These are phyloP conservation scores for Sugiyamaella mastotermitis DNA, from an alignment of 805 yeast genomes.

Conservation along the genomic window DNA sequence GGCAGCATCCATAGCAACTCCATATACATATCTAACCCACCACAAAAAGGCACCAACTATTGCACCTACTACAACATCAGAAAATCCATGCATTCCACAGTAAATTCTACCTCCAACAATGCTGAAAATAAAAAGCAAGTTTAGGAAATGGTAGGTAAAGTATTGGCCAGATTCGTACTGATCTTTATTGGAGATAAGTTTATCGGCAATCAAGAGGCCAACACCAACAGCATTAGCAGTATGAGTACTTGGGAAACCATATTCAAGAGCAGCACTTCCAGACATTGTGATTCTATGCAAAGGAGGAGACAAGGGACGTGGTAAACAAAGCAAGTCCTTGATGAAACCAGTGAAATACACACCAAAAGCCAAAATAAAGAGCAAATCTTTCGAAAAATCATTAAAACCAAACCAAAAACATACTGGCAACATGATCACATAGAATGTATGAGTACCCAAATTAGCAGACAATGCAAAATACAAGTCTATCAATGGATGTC, in stretches of 20 bases:
- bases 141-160: slow-evolving; percentile 11
- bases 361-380: slow-evolving; percentile 60
- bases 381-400: slow-evolving; percentile 50
- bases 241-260: slow-evolving; percentile 93
- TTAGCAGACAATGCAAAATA: slow-evolving; percentile 86
- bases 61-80: slow-evolving; percentile 67
- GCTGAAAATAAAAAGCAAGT: slow-evolving; percentile 49
- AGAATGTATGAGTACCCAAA: slow-evolving; percentile 89
- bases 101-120: slow-evolving; percentile 77
- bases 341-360: slow-evolving; percentile 57
- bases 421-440: slow-evolving; percentile 80
- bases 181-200: slow-evolving; percentile 11
- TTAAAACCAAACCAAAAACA: slow-evolving; percentile 76
- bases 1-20: slow-evolving; percentile 42
- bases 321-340: slow-evolving; percentile 83
- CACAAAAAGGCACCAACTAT: slow-evolving; percentile 54
- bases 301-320: slow-evolving; percentile 92
- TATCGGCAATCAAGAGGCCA: slow-evolving; percentile 41
- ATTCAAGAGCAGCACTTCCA: slow-evolving; percentile 85
- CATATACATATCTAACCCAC: slow-evolving; percentile 38
- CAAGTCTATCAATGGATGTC: slow-evolving; percentile 52
- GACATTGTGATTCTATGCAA: slow-evolving; percentile 83
- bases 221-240: slow-evolving; percentile 92
- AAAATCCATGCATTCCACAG: slow-evolving; percentile 96
- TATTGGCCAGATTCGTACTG: not conserved